Base-by-base conservation (phyloP, 2,329 filamentous ascomycete genomes). In the Aspergillus alliaceus region DNA sequence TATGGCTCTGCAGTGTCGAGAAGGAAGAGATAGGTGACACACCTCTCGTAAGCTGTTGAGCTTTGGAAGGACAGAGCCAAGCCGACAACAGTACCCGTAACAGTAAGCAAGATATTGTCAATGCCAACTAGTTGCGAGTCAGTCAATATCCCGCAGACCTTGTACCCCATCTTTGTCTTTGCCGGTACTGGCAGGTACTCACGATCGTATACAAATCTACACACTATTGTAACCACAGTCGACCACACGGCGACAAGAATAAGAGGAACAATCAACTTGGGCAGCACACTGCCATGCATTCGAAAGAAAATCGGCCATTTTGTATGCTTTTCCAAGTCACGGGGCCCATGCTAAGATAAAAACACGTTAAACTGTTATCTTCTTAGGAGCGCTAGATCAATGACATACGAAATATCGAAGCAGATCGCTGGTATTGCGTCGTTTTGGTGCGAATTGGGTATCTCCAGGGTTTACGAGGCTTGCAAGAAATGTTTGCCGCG, bases 71-170 rank as follows among this genome's bases (percentile, higher is more conserved):
- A 91, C 32, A 93, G 81, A n/a, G 87, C 84, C 58, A 93, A 77
- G 83, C 87, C 87, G 71, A 93, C 89, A 58, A 93, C 87, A 77
- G 93, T 92, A 87, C 90, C 90, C 44, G 89, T 83, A 53, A 93
- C 86, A 1, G 89, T 92, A 52, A 93, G 80, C 20, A 92, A 79
- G 31, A 91, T 81, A n/a, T 81, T 85, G 69, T 83, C 82, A 61
- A 92, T 85, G 46, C 81, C 82, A 18, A 87, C 71, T 72, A 34
- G 14, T 48, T 44, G n/a, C 49, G 54, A 40, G 56, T 62, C 42
- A 57, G 51, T 39, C 51, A 60, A 18, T 24, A 49, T 2, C n/a
- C n/a, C n/a, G n/a, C n/a, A n/a, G n/a, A n/a, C n/a, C n/a, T n/a
- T n/a, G n/a, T n/a, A n/a, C n/a, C n/a, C n/a, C n/a, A n/a, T n/a